Evolutionary conservation across 192 early-diverging fungal genomes (phyloP), one percentile per base, ranked within the genome.

Genomic region (Umbelopsis ramanniana): DNA sequence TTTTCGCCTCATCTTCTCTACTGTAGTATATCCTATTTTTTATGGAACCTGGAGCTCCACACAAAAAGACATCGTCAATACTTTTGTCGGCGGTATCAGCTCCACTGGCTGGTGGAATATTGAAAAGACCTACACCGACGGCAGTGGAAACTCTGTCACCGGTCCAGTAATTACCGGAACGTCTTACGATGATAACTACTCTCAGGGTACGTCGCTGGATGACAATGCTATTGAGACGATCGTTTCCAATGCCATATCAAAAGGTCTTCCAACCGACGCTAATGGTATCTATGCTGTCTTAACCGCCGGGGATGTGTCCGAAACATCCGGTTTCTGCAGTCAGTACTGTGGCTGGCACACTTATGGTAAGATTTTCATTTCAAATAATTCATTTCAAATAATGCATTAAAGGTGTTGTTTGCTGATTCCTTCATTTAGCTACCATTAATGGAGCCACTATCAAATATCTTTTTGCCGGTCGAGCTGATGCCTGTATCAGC

Each of bases 1-100:
- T 26, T 26, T 12, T 6, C 6, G 23, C 11, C 10, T 12, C 22
- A 54, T 26, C 26, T 14, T 11, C 26, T 22, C 11, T 4, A 11
- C 21, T n/a, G 29, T 67, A 81, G 79, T 69, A 22, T 81, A 81
- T 50, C 53, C 76, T 15, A 72, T 81, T 17, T 81, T 76, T 52
- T 81, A 81, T 68, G 79, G 79, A 43, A 60, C 71, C 21, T 81
- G 79, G 79, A 67, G 17, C 12, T 70, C 68, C 14, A 37, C 50
- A 38, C 47, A 78, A 22, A 63, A 63, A 67, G 48, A 48, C 9
- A 46, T 72, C 6, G 29, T 72, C 23, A 57, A 38, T 22, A 46
- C 52, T 29, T 72, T 72, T 23, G 43, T 60, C 12, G 22, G 4
- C 40, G 53, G 55, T 19, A 35, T 72, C 24, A 37, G 40, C 3